Percentiles rank a stretch among this genome's conserved stretches.
phyloP scores from a whole-genome alignment of 176 grass and related monocot species.

The Oryza meyeriana region DNA sequence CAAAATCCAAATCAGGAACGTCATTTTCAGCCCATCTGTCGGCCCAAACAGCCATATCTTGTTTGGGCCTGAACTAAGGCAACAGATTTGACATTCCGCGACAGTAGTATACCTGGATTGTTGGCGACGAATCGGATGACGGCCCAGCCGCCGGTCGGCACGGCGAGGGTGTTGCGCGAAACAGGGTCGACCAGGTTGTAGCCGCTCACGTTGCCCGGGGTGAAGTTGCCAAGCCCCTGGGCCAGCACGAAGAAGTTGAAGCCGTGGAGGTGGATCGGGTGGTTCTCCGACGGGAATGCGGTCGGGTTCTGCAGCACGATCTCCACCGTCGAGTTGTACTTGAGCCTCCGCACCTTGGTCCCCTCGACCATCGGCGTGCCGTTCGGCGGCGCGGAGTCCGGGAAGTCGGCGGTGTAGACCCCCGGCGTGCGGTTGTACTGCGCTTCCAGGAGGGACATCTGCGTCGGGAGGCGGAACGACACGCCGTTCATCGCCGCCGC shows the following conservation, averaged over 20 bases:
- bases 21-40: neutral
- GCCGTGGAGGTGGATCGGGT: conserved; percentile 85
- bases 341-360: conserved; percentile 48
- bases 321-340: conserved; percentile 80
- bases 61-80: neutral
- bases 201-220: conserved; percentile 2
- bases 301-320: conserved; percentile 71
- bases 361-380: conserved; percentile 44
- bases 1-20: neutral
- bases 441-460: conserved; percentile 61
- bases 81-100: too few species aligned
- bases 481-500: conserved; percentile 73
- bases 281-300: conserved; percentile 56
- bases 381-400: conserved; percentile 49
- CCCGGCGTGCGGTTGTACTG: conserved; percentile 16
- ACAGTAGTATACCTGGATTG: conserved; percentile 51
- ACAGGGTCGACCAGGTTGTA: conserved; percentile 83
- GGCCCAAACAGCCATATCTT: neutral
- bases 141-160: conserved; percentile 69
- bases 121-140: conserved; percentile 72
- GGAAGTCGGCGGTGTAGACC: conserved; percentile 67
- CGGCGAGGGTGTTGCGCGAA: conserved; percentile 64
- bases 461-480: conserved; percentile 52
- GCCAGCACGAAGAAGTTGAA: conserved; percentile 89
- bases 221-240: conserved; percentile 55